phyloP scores from a whole-genome alignment of 257 asterid species.

The Nyctanthes arbortristis region DNA sequence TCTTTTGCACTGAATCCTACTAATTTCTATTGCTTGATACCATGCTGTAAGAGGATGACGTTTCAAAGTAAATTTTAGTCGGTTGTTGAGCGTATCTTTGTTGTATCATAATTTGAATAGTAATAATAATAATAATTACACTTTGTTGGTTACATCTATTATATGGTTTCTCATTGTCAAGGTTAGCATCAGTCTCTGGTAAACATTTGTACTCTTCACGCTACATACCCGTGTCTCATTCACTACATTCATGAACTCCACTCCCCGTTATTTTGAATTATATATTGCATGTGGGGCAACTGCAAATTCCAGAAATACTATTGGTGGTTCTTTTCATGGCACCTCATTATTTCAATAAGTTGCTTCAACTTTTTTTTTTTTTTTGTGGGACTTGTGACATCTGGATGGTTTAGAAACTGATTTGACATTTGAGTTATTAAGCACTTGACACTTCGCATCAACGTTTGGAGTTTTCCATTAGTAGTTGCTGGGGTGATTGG shows the following conservation, averaged over 20 bases:
- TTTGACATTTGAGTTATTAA: slow-evolving; percentile 13
- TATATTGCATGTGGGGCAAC: neutral
- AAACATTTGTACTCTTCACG: neutral
- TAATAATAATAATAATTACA: neutral
- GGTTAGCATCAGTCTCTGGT: neutral
- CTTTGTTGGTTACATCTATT: neutral
- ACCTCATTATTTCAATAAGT: slow-evolving; percentile 17
- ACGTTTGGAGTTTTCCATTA: slow-evolving; percentile 4
- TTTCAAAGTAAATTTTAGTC: neutral
- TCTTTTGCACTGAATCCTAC: no score
- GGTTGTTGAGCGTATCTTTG: no score
- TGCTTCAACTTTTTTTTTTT: slow-evolving; percentile 4
- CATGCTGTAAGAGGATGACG: neutral
- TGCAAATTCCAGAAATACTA: slow-evolving; percentile 15
- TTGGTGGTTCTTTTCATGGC: slow-evolving; percentile 28
- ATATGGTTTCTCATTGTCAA: neutral
- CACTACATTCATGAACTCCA: neutral
- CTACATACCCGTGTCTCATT: no score
- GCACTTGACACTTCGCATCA: neutral
- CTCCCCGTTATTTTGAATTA: neutral
- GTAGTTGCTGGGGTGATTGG: slow-evolving; percentile 10
- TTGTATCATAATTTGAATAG: no score
- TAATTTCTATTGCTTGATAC: neutral
- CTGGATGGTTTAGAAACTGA: slow-evolving; percentile 29
- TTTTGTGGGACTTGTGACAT: slow-evolving; percentile 13